A percentile compares a stretch with the other conserved stretches of the same genome.
Conservation (phyloP, 148 eudicot genomes). For the Agrostemma githago region DNA sequence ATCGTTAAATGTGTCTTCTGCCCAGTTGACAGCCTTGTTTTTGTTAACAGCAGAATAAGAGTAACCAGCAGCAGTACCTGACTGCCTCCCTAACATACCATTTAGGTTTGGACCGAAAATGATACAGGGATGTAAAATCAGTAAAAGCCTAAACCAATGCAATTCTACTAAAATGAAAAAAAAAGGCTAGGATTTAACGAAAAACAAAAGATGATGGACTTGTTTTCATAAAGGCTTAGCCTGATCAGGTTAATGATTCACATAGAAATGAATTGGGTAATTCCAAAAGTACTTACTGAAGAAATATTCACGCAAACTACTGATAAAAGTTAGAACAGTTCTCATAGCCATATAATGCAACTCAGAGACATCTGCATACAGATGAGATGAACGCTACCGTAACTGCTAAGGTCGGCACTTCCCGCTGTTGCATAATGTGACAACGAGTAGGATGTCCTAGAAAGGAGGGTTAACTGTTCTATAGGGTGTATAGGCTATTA, state of each 20-base stretch:
- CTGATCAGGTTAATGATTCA: background rate
- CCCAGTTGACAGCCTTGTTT: slow-evolving; percentile 67
- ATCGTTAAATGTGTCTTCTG: slow-evolving; percentile 61
- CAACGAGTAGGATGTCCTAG: no score
- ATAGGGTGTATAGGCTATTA: no score
- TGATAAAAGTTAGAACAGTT: background rate
- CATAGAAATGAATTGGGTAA: background rate
- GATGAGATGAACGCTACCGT: no score
- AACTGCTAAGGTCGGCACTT: no score
- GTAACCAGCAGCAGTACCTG: slow-evolving; percentile 72
- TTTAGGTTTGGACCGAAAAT: slow-evolving; percentile 68
- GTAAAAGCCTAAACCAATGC: background rate
- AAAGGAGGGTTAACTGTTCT: no score
- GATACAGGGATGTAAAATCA: background rate
- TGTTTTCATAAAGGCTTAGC: background rate
- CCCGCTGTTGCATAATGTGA: no score
- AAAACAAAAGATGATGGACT: background rate
- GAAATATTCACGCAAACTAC: background rate
- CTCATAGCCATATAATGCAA: background rate
- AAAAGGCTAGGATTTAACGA: no score
- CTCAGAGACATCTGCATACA: background rate
- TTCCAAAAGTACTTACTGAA: background rate
- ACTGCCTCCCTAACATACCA: slow-evolving; percentile 77
- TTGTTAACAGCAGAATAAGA: slow-evolving; percentile 83
- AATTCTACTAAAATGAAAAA: background rate